Evolutionary conservation across 768 basidiomycete genomes (phyloP), one percentile per base, ranked within the genome.

Genomic region (Auriscalpium vulgare): DNA sequence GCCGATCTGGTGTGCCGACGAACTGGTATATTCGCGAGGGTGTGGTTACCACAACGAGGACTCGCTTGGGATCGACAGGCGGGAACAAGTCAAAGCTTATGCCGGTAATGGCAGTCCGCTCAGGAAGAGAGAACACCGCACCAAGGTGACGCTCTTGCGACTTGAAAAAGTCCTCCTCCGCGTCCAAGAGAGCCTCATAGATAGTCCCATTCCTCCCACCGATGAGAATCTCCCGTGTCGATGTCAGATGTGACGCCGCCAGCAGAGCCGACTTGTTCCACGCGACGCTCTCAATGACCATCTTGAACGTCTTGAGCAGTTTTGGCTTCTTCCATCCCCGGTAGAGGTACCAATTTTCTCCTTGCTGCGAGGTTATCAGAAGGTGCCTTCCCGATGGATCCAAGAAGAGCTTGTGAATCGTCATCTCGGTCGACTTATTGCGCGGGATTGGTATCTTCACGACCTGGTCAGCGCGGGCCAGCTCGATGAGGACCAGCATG

Each of bases 351-450:
- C 90, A 97, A 59, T 91, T 95, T 67, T 99, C 95, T 51, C 93
- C 93, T 64, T 91, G 84, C 11, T 74, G 75, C 9, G 93, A 94
- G 0, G 91, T 90, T 53, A 95, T 78, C 44, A 98, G 71, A 50
- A 95, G 80, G 72, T 98, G 97, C 37, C 89, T 79, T 4, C 95
- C 95, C 0, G 93, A 88, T 13, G 95, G 95, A 69, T 98, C 95
- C 67, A 90, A 81, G 72, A 94, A 97, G 52, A 97, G 71, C 66
- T 87, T 87, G 74, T 87, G 73, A 48, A 97, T 83, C 8, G 78
- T 75, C 75, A 91, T 80, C 58, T 92, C 88, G n/a, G 77, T 72
- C 1, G 81, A 77, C 68, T 89, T 91, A 21, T 29, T 29, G 57
- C 84, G 78, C 4, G 84, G 83, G 56, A 91, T 85, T 47, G 78